Base-by-base conservation (phyloP, 352 stramenopile genomes). In the Phytophthora sojae region DNA sequence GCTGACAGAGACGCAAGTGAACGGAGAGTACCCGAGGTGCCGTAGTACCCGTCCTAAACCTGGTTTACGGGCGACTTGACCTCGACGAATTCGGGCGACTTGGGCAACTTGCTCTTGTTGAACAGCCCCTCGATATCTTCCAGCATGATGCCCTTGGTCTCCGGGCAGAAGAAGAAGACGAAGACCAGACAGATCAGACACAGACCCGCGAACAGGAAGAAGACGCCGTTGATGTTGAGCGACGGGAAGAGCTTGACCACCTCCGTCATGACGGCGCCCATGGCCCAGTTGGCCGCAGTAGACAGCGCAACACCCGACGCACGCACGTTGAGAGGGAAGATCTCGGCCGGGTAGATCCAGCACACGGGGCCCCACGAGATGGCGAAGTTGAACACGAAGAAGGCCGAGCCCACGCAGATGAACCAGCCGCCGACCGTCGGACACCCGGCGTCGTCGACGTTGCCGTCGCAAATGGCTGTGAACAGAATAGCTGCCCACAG, bases 171-270 rank as follows among this genome's bases (percentile, higher is more conserved):
- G 52, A 75, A 80, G 61, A 75, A 83, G 1, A 81, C 73, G 30
- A 82, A 86, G 5, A 77, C 49, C 67, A 83, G 50, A 81, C 72
- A 59, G 19, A n/a, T n/a, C n/a, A n/a, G n/a, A n/a, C 79, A 81
- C 29, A 78, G 61, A 17, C 59, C 79, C 1, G 76, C 75, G 60
- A 91, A 91, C 19, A 91, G 68, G 67, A 73, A 86, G 70, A 91
- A 91, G 17, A 85, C 79, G 29, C 79, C 79, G 71, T 82, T 73
- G 65, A 82, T 81, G 71, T 82, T 79, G n/a, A 83, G 55, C 39
- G 74, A 39, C 25, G 26, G 26, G 26, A 30, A 30, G 26, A 30
- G 26, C 26, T 30, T 30, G 26, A 30, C 26, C 26, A 30, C 26
- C 26, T 30, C 26, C 26, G 26, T 69, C 77, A 85, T 85, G 60